Evolutionary conservation across 352 stramenopile genomes (phyloP), one percentile per base, ranked within the genome.

Genomic region (Globisporangium ultimum): DNA sequence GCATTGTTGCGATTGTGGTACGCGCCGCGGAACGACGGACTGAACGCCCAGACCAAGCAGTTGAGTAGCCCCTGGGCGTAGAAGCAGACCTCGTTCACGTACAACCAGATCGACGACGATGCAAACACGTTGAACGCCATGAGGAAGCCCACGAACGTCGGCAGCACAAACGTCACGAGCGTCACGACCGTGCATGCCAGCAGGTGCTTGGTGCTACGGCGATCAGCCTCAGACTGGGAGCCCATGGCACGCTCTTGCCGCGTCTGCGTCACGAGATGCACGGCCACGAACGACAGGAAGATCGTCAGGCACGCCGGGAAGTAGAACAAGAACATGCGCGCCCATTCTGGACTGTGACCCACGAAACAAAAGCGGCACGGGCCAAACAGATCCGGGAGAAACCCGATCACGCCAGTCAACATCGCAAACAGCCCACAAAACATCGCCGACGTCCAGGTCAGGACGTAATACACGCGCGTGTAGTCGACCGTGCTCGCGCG

Each of bases 1-100:
- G 52, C 52, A 41, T 58, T 49, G 38, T 22, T 22, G 40, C 70
- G 66, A 42, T 60, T 63, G 61, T 76, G 74, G 40, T 70, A 55
- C 59, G 66, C 74, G 17, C 66, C 58, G n/a, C 72, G 72, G 58
- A 81, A 80, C 0, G 74, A 81, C 49, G 72, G 70, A 52, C 78
- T 84, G 53, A 87, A 89, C 7, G 77, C 72, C 76, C 76, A 89
- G 1, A 76, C 76, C 1, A 87, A 70, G 17, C 72, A 68, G 53
- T 84, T 80, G 17, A 89, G 58, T 17, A 85, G 20, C 5, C 79
- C 79, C 66, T 86, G 79, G 8, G 74, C 79, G 53, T 89, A 87
- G 60, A 89, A 86, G 42, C 72, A 86, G 28, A 84, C 14, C 59
- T 89, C 79, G 32, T 74, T 82, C 50, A 84, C 14, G 52, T 89